These are phyloP conservation scores for Rhizophora apiculata DNA, from an alignment of 345 rosid genomes.

Conservation along the genomic window DNA sequence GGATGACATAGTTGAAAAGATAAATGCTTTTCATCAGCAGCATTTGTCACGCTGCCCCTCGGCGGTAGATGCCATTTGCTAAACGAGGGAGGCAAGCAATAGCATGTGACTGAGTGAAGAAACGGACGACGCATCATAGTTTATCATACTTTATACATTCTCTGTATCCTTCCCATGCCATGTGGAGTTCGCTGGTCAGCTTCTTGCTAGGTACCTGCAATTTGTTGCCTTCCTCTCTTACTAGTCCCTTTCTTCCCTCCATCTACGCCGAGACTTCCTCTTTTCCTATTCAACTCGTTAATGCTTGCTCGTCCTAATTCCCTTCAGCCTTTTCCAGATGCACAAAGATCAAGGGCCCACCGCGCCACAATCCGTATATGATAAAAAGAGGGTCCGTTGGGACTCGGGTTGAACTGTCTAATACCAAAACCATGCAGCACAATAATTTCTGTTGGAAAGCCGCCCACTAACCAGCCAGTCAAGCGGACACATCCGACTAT, in stretches of 20 bases:
- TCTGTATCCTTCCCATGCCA: background rate
- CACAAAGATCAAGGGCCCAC: constrained; percentile 11
- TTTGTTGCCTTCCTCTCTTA: constrained; percentile 1
- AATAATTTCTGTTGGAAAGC: too few species aligned
- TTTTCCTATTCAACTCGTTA: background rate
- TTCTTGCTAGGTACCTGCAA: background rate
- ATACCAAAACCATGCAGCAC: too few species aligned
- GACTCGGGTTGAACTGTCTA: too few species aligned
- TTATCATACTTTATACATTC: background rate
- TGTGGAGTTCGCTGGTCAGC: background rate
- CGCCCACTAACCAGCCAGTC: too few species aligned
- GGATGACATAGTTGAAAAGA: too few species aligned
- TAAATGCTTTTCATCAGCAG: background rate
- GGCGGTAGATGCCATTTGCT: background rate
- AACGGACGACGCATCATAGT: background rate
- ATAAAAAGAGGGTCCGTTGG: too few species aligned
- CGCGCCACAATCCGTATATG: background rate
- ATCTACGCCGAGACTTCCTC: constrained; percentile 29
- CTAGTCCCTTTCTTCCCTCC: constrained; percentile 18
- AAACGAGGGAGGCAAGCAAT: background rate
- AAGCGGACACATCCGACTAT: too few species aligned
- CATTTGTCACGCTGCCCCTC: background rate
- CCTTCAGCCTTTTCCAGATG: constrained; percentile 9
- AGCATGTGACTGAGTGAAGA: background rate
- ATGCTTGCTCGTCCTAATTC: background rate